phyloP scores from a whole-genome alignment of 495 filamentous ascomycete genomes.

The Lasiosphaeriaceae sp. region DNA sequence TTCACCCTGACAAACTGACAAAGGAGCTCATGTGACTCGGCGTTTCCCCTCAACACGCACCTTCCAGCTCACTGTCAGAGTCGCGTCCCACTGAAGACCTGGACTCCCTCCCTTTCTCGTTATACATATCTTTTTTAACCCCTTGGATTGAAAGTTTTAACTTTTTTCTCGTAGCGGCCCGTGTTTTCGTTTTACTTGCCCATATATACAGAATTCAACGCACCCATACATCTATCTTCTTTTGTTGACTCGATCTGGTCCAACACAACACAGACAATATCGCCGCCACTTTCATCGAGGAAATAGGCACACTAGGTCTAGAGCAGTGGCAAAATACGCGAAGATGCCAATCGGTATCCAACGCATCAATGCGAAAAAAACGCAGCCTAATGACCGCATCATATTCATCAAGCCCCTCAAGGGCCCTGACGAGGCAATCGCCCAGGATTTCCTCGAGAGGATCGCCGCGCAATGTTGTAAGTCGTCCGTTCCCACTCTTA shows the following conservation, averaged over 20 bases:
- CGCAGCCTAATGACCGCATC: slow-evolving; percentile 65
- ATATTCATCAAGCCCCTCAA: slow-evolving; percentile 73
- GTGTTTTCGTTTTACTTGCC: too few species aligned
- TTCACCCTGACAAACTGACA: not conserved
- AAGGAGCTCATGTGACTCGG: slow-evolving; percentile 15
- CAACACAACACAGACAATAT: too few species aligned
- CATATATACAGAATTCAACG: too few species aligned
- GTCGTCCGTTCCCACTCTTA: slow-evolving; percentile 1
- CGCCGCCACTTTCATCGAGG: too few species aligned
- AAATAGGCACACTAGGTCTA: not conserved
- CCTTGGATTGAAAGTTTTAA: too few species aligned
- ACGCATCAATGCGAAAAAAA: slow-evolving; percentile 61
- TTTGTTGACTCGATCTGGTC: too few species aligned
- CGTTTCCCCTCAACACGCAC: slow-evolving; percentile 8
- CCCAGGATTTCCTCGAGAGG: slow-evolving; percentile 67
- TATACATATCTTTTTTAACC: too few species aligned
- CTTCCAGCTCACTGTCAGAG: not conserved
- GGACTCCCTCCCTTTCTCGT: too few species aligned
- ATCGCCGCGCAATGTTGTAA: slow-evolving; percentile 71
- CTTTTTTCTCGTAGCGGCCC: too few species aligned
- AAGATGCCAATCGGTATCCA: slow-evolving; percentile 65
- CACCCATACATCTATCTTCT: too few species aligned
- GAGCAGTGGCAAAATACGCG: not conserved
- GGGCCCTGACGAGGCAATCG: slow-evolving; percentile 52
- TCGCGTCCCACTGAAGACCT: too few species aligned